phyloP scores from a whole-genome alignment of 2,329 filamentous ascomycete genomes.

The Achaetomium macrosporum region DNA sequence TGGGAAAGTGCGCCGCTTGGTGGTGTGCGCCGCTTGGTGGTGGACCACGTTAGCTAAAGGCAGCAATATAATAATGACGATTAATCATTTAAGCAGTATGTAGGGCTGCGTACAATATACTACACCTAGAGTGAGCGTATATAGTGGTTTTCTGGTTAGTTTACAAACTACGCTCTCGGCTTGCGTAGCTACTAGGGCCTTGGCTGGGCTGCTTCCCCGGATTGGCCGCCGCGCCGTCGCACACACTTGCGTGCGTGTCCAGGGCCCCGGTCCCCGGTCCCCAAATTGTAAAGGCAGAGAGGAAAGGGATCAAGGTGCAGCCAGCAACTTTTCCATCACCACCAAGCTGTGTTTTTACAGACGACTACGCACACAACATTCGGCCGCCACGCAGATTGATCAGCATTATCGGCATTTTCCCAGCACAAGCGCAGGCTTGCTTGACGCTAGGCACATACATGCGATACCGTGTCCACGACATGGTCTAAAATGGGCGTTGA shows the following conservation, averaged over 20 bases:
- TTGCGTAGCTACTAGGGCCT: slow-evolving; percentile 1
- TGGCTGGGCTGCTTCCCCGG: slow-evolving; percentile 14
- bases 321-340: not conserved
- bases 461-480: not conserved
- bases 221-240: slow-evolving; percentile 5
- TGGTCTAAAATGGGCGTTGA: slow-evolving; percentile 22
- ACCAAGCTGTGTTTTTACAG: not conserved
- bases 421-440: not conserved
- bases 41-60: too few species aligned
- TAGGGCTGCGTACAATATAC: too few species aligned
- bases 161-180: too few species aligned
- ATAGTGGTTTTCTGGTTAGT: too few species aligned
- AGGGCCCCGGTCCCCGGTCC: not conserved
- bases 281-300: too few species aligned
- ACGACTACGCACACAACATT: not conserved
- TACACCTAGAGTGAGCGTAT: too few species aligned
- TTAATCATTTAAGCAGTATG: too few species aligned
- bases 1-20: too few species aligned
- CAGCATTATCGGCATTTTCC: not conserved
- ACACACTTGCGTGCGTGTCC: not conserved
- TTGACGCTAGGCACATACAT: not conserved
- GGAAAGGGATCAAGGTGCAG: too few species aligned
- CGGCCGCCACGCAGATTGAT: not conserved
- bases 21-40: too few species aligned
- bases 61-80: too few species aligned